Percentiles rank a stretch among this genome's conserved stretches.
These are phyloP conservation scores for Pseudogymnoascus sp. DNA, from an alignment of 2,329 filamentous ascomycete genomes.

Conservation along the genomic window DNA sequence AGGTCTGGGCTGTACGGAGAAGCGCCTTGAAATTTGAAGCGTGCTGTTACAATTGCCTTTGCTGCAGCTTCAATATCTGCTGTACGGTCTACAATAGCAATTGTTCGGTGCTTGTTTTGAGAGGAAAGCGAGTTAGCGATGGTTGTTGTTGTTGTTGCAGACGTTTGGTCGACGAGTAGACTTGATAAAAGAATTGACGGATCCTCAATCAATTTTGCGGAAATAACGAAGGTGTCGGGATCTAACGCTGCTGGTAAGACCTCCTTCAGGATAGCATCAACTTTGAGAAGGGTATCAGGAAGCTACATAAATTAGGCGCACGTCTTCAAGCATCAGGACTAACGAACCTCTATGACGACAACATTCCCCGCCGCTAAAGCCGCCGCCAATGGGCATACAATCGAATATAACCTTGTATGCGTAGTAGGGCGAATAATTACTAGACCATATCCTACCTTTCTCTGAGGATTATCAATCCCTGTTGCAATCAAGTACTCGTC, in stretches of 20 bases:
- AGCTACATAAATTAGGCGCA: constrained; percentile 14
- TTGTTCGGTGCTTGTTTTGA: constrained; percentile 34
- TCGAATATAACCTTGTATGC: constrained; percentile 44
- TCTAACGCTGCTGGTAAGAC: constrained; percentile 39
- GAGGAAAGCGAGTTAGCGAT: constrained; percentile 30
- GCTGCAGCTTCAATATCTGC: constrained; percentile 50
- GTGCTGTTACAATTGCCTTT: constrained; percentile 44
- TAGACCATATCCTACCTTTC: constrained; percentile 35
- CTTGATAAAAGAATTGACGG: constrained; percentile 21
- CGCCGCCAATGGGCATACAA: constrained; percentile 39
- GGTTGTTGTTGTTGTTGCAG: background rate
- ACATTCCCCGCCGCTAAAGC: constrained; percentile 47
- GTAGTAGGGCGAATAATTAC: constrained; percentile 43
- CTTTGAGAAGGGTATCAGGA: constrained; percentile 28
- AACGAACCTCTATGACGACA: constrained; percentile 41
- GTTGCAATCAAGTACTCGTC: constrained; percentile 39
- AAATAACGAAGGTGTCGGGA: constrained; percentile 42
- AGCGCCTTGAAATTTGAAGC: constrained; percentile 48
- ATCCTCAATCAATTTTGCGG: constrained; percentile 26
- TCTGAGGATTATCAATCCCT: constrained; percentile 33
- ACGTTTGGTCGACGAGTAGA: constrained; percentile 16
- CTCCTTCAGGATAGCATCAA: constrained; percentile 35
- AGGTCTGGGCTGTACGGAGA: constrained; percentile 58
- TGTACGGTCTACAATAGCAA: constrained; percentile 56
- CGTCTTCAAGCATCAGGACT: background rate